Conservation (phyloP, 192 early-diverging fungal genomes). For the Coemansia umbellata region DNA sequence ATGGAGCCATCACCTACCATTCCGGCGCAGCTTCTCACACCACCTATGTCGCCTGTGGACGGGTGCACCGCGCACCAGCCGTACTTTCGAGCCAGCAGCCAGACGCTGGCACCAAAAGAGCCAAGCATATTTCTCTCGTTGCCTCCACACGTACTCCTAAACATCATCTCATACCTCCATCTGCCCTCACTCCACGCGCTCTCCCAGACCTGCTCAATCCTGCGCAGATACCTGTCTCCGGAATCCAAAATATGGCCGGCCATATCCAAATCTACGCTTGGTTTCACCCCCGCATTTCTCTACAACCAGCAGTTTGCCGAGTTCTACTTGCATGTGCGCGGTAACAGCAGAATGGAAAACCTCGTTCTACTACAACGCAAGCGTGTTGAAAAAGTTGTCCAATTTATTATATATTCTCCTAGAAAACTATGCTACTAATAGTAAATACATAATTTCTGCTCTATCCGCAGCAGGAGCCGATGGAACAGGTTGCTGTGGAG, state of each 20-base stretch:
- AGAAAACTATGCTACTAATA: not conserved
- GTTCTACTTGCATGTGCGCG: slow-evolving; percentile 43
- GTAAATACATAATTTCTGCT: not conserved
- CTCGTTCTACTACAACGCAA: slow-evolving; percentile 31
- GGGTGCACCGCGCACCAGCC: not conserved
- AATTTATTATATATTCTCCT: slow-evolving; percentile 10
- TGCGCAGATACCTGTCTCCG: slow-evolving; percentile 25
- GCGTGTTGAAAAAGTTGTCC: slow-evolving; percentile 29
- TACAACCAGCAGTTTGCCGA: slow-evolving; percentile 34
- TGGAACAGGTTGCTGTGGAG: not conserved
- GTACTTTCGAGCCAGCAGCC: not conserved
- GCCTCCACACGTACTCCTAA: slow-evolving; percentile 33
- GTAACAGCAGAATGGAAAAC: slow-evolving; percentile 29
- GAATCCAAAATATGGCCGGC: slow-evolving; percentile 34
- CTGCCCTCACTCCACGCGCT: slow-evolving; percentile 11
- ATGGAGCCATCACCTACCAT: not conserved
- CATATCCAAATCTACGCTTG: slow-evolving; percentile 22
- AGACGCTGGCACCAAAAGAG: not conserved
- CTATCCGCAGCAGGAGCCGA: slow-evolving; percentile 37
- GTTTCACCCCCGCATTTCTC: slow-evolving; percentile 23
- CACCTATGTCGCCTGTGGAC: slow-evolving; percentile 27
- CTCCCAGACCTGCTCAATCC: slow-evolving; percentile 32
- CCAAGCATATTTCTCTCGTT: slow-evolving; percentile 12
- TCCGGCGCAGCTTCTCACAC: slow-evolving; percentile 38
- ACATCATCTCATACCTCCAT: slow-evolving; percentile 24